Percentiles rank a stretch among this genome's conserved stretches.
These are phyloP conservation scores for Crithidia acanthocephali DNA, from an alignment of 208 protist genomes.

Conservation along the genomic window DNA sequence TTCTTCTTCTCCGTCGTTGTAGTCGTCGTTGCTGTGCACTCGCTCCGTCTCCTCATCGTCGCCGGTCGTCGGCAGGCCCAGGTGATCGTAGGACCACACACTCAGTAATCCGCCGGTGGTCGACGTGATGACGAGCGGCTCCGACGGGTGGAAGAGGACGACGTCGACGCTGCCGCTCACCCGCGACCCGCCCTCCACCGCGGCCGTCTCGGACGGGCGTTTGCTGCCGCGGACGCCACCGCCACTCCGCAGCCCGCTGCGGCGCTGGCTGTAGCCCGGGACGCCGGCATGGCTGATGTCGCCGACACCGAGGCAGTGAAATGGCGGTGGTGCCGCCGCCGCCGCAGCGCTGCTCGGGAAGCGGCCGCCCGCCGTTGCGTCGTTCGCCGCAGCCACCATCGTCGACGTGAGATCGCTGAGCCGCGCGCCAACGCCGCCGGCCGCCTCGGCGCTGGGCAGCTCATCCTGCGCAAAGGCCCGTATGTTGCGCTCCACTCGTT, in stretches of 20 bases:
- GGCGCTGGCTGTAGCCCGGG: constrained; percentile 16
- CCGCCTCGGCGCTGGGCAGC: neutral
- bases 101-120: constrained; percentile 63
- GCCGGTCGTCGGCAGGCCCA: neutral
- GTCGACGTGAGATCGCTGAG: neutral
- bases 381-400: constrained; percentile 1
- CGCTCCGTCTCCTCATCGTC: constrained; percentile 11
- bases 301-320: constrained; percentile 28
- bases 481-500: constrained; percentile 41
- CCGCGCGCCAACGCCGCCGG: neutral
- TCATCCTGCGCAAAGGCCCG: constrained; percentile 28
- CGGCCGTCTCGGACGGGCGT: constrained; percentile 1
- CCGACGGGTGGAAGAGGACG: constrained; percentile 64
- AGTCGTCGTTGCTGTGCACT: neutral
- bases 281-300: constrained; percentile 22
- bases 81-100: constrained; percentile 57
- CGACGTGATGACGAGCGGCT: constrained; percentile 52
- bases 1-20: constrained; percentile 1
- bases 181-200: neutral
- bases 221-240: neutral
- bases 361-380: constrained; percentile 6
- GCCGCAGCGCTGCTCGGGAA: neutral
- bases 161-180: constrained; percentile 25
- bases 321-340: constrained; percentile 5
- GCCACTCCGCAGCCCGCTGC: constrained; percentile 7